These are phyloP conservation scores for Martensiomyces pterosporus DNA, from an alignment of 192 early-diverging fungal species.

Conservation along the genomic window DNA sequence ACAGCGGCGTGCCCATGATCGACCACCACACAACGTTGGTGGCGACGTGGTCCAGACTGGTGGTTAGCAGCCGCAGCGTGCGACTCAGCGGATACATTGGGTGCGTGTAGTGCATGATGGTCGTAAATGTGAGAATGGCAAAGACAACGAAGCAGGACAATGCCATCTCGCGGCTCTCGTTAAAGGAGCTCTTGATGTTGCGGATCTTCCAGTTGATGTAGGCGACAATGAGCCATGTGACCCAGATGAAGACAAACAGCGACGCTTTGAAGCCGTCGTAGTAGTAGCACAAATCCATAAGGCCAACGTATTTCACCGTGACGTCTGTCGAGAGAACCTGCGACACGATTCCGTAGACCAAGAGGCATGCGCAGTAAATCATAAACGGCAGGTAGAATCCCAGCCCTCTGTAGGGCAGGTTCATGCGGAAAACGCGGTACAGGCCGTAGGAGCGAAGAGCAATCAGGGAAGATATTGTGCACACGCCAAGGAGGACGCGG, in stretches of 20 bases:
- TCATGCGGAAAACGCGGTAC: conserved; percentile 27
- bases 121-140: conserved; percentile 23
- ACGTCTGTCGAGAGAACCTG: conserved; percentile 3
- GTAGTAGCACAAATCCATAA: conserved; percentile 28
- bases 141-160: conserved; percentile 19
- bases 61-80: conserved; percentile 20
- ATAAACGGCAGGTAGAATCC: conserved; percentile 29
- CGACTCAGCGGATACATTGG: conserved; percentile 16
- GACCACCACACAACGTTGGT: conserved; percentile 34
- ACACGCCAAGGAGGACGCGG: conserved; percentile 32
- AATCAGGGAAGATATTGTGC: conserved; percentile 22
- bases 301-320: conserved; percentile 20
- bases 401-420: conserved; percentile 24
- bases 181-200: conserved; percentile 46
- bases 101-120: conserved; percentile 24
- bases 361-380: conserved; percentile 3
- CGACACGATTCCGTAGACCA: conserved; percentile 28
- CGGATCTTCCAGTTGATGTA: conserved; percentile 36
- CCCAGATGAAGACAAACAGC: conserved; percentile 34
- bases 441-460: conserved; percentile 24
- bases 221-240: conserved; percentile 22
- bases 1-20: conserved; percentile 31
- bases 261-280: conserved; percentile 24
- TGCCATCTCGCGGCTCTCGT: conserved; percentile 37
- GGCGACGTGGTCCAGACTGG: conserved; percentile 30